Percentiles rank a stretch among this genome's conserved stretches.
Conservation (phyloP, 257 asterid genomes). For the Fraxinus cuspidata region DNA sequence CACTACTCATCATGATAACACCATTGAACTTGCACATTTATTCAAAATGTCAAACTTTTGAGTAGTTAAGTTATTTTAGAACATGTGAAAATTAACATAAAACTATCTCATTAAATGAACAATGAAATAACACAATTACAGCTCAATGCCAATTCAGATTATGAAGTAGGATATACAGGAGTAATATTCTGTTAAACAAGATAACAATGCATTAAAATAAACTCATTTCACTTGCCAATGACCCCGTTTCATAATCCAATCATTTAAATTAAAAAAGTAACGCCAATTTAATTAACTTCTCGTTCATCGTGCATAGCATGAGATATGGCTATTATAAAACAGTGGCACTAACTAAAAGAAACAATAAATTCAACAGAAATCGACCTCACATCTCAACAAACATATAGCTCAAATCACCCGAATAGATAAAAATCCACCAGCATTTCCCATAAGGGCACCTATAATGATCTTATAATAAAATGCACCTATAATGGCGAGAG, state of each 20-base stretch:
- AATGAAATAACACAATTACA: neutral
- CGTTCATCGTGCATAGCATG: neutral
- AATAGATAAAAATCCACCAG: constrained; percentile 15
- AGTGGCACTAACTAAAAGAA: neutral
- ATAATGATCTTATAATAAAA: no score
- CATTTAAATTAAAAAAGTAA: neutral
- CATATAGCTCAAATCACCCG: constrained; percentile 4
- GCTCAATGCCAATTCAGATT: neutral
- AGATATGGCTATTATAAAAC: neutral
- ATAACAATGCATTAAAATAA: neutral
- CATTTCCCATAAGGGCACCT: constrained; percentile 14
- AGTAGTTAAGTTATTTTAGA: neutral
- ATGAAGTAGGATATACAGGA: neutral
- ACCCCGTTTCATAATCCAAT: neutral
- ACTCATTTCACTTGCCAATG: neutral
- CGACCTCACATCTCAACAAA: neutral
- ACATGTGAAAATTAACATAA: neutral
- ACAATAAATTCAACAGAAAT: neutral
- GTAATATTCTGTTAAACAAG: neutral
- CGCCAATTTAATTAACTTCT: neutral
- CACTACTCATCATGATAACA: constrained; percentile 12
- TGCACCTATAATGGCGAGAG: constrained; percentile 70
- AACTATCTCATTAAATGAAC: neutral
- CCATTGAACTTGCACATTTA: neutral
- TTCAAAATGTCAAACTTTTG: neutral